Percentiles rank a stretch among this genome's conserved stretches.
phyloP scores from a whole-genome alignment of 805 yeast genomes.

The Ogataea zsoltii region DNA sequence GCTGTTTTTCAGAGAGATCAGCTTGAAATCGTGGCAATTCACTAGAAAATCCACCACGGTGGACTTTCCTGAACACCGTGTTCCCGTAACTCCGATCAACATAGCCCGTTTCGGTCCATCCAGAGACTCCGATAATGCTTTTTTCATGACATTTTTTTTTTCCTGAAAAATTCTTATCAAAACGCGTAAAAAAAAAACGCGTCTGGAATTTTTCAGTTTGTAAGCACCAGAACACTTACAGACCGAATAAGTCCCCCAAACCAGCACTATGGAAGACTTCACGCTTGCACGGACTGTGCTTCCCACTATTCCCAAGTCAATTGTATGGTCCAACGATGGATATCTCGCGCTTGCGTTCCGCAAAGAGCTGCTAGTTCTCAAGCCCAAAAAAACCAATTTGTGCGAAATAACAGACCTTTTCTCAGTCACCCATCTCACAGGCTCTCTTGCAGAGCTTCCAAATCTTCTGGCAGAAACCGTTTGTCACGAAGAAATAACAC shows the following conservation, averaged over 20 bases:
- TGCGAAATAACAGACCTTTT: constrained; percentile 14
- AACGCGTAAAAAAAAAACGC: neutral
- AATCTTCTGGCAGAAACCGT: constrained; percentile 13
- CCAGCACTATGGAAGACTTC: constrained; percentile 19
- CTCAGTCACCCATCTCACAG: constrained; percentile 11
- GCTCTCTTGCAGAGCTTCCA: constrained; percentile 17
- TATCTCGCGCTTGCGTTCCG: constrained; percentile 15
- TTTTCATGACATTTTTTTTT: too few species aligned
- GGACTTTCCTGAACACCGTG: constrained; percentile 64
- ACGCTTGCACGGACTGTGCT: constrained; percentile 11
- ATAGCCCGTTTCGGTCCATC: constrained; percentile 42
- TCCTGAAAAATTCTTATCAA: too few species aligned
- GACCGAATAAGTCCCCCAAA: too few species aligned
- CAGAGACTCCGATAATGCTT: too few species aligned
- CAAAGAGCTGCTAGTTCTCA: constrained; percentile 16
- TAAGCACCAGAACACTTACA: too few species aligned
- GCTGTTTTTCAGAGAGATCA: constrained; percentile 28
- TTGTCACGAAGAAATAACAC: constrained; percentile 18
- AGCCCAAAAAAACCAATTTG: constrained; percentile 13
- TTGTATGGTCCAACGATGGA: constrained; percentile 24
- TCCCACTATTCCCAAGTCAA: constrained; percentile 7
- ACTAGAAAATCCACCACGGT: constrained; percentile 60
- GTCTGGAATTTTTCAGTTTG: neutral
- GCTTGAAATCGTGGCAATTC: constrained; percentile 49
- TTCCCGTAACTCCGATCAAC: constrained; percentile 78